These are phyloP conservation scores for Neopestalotiopsis clavispora DNA, from an alignment of 2,329 filamentous ascomycete genomes.

Conservation along the genomic window DNA sequence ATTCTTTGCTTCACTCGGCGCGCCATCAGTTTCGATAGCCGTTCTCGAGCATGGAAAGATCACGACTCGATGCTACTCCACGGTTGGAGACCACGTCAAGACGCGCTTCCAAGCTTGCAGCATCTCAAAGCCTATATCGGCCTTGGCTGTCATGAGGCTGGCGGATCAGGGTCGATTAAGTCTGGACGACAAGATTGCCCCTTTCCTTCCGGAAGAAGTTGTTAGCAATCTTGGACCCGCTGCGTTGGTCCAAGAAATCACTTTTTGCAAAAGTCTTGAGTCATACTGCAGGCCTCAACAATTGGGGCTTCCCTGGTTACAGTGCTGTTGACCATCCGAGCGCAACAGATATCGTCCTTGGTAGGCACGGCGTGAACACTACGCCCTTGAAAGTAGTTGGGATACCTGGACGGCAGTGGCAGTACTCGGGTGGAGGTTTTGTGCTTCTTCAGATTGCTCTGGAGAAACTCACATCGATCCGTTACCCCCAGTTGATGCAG, in stretches of 20 bases:
- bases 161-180: slow-evolving; percentile 9
- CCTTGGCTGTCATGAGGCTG: slow-evolving; percentile 8
- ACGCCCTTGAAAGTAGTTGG: not conserved
- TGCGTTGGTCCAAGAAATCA: slow-evolving; percentile 14
- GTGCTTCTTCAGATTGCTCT: slow-evolving; percentile 9
- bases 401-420: slow-evolving; percentile 4
- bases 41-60: slow-evolving; percentile 15
- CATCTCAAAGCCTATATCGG: slow-evolving; percentile 11
- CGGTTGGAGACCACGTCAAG: not conserved
- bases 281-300: slow-evolving; percentile 8
- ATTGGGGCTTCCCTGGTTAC: slow-evolving; percentile 10
- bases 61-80: slow-evolving; percentile 6
- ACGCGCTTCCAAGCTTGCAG: slow-evolving; percentile 15
- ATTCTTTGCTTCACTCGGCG: slow-evolving; percentile 11
- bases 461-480: slow-evolving; percentile 5
- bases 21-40: slow-evolving; percentile 14
- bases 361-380: not conserved
- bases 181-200: slow-evolving; percentile 15
- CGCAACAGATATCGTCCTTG: not conserved
- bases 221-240: slow-evolving; percentile 5
- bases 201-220: not conserved
- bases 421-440: slow-evolving; percentile 12
- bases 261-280: slow-evolving; percentile 9
- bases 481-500: slow-evolving; percentile 1
- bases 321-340: not conserved